A percentile compares a stretch with the other conserved stretches of the same genome.
phyloP scores from a whole-genome alignment of 1,284 basidiomycete genomes.

The Leccinum huronense region DNA sequence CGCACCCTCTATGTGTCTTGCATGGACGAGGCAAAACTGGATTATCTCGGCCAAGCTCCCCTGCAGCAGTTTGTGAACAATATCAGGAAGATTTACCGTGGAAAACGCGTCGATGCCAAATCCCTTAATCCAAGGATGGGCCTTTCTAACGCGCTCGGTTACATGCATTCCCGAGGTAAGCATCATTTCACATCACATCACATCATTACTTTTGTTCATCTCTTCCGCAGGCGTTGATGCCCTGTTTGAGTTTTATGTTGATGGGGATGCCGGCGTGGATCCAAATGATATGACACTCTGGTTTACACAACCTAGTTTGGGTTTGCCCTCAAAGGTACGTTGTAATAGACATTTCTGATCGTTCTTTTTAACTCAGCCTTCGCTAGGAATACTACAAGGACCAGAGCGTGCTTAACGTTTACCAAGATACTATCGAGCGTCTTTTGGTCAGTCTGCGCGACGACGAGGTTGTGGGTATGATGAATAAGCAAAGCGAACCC shows the following conservation, averaged over 20 bases:
- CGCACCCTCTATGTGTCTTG: conserved; percentile 82
- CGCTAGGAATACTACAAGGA: conserved; percentile 89
- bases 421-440: conserved; percentile 67
- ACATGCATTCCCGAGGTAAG: conserved; percentile 81
- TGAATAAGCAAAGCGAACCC: conserved; percentile 11
- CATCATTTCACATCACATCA: not conserved
- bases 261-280: conserved; percentile 89
- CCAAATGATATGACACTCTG: conserved; percentile 85
- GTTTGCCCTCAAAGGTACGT: conserved; percentile 82
- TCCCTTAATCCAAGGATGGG: conserved; percentile 41
- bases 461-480: conserved; percentile 35
- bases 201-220: conserved; percentile 4
- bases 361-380: conserved; percentile 12
- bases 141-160: conserved; percentile 81
- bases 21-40: conserved; percentile 67
- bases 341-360: not conserved
- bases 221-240: conserved; percentile 62
- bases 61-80: conserved; percentile 58
- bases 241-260: conserved; percentile 77
- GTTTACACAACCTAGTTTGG: conserved; percentile 82
- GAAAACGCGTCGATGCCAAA: conserved; percentile 44
- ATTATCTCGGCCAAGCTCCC: conserved; percentile 63
- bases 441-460: conserved; percentile 65
- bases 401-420: conserved; percentile 64
- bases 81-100: conserved; percentile 56